Base-by-base conservation (phyloP, 2,329 filamentous ascomycete genomes). In the Colletotrichum tropicale region DNA sequence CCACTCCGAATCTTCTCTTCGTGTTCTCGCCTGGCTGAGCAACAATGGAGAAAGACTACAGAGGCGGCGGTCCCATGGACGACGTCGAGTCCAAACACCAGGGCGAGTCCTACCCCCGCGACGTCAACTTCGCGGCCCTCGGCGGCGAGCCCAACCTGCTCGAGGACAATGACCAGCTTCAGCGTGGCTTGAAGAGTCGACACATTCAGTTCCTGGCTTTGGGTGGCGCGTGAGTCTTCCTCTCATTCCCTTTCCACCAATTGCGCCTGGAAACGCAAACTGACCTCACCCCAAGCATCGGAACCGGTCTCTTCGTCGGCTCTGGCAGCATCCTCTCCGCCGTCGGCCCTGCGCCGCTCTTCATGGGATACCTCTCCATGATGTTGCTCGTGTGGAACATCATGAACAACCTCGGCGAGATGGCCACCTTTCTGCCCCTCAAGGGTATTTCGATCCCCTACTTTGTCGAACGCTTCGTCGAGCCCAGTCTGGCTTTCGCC, bases 301-400 rank as follows among this genome's bases (percentile, higher is more conserved):
- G 91, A 71, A 93, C 91, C 5, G 91, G 91, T 78, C 87, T 93
- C 24, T 93, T 93, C 81, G 88, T 93, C 76, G 91, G 91, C 71
- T 91, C 90, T 48, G 91, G 91, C 28, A 84, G 84, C 74, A 91
- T 92, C 68, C 84, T 93, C 68, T 85, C 88, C 38, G 84, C 85
- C 12, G 88, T 89, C 32, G 92, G 92, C 3, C 92, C 92, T 4
- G 93, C 92, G 7, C 92, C 93, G 1, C 85, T 95, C 18, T 89
- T 95, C 81, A 92, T 96, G 83, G 92, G 91, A 28, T 96, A 95
- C 82, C 79, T 90, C 8, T 86, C 85, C 77, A 90, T 90, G 88
- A 90, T 89, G 86, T 30, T 84, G 4, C 80, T 91, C 12, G 89
- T 91, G 30, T 91, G 87, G 86, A 83, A 86, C 70, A 83, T 91